These are phyloP conservation scores for Prosopis cineraria DNA, from an alignment of 306 rosid species.

Conservation along the genomic window DNA sequence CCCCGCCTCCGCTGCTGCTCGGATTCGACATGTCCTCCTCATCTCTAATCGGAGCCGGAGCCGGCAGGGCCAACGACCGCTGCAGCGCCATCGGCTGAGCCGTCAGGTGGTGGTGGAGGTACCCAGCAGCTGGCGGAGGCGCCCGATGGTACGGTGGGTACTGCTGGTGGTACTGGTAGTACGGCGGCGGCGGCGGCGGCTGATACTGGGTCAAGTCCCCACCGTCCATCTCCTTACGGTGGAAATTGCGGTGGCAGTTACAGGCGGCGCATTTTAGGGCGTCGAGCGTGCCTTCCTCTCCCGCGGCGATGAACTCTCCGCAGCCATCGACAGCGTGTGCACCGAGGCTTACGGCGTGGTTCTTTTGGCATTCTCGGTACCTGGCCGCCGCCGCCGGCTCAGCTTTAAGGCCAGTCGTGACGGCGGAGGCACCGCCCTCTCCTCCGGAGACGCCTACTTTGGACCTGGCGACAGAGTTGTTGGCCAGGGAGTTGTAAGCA, in stretches of 20 bases:
- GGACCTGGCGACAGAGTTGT: conserved; percentile 42
- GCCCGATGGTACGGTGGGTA: conserved; percentile 53
- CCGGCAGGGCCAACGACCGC: conserved; percentile 58
- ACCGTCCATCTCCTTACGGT: conserved; percentile 62
- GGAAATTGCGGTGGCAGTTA: conserved; percentile 90
- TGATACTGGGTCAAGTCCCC: conserved; percentile 25
- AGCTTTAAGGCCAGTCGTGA: conserved; percentile 29
- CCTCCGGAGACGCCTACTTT: conserved; percentile 22
- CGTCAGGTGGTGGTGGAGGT: conserved; percentile 48
- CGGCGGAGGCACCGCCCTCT: conserved; percentile 23
- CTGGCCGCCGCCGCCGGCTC: conserved; percentile 31
- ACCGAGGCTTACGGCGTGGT: conserved; percentile 72
- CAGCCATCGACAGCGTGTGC: conserved; percentile 88
- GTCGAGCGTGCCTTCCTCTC: conserved; percentile 75
- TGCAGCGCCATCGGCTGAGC: conserved; percentile 45
- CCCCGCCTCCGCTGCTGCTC: conserved; percentile 70
- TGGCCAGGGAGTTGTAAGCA: conserved; percentile 48
- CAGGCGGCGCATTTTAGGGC: conserved; percentile 91
- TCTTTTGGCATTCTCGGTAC: conserved; percentile 83
- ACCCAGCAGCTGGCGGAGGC: conserved; percentile 49
- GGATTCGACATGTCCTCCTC: conserved; percentile 80
- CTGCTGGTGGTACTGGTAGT: conserved; percentile 42
- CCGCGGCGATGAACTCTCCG: conserved; percentile 79
- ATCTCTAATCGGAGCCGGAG: conserved; percentile 46
- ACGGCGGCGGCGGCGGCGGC: conserved; percentile 1